phyloP scores from a whole-genome alignment of 2,329 filamentous ascomycete species.

The Scopulariopsis brevicaulis region DNA sequence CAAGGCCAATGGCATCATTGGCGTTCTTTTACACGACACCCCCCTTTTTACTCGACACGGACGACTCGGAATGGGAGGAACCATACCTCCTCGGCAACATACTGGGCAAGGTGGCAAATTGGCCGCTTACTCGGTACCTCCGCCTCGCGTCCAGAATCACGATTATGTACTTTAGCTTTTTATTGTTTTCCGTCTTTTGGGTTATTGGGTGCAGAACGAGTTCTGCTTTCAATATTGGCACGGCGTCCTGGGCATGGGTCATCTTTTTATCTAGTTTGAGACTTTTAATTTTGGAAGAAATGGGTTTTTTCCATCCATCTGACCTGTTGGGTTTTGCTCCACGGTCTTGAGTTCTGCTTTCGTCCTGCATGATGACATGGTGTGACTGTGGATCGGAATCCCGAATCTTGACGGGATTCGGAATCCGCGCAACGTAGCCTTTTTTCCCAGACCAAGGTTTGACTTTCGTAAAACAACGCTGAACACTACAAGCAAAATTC shows the following conservation, averaged over 20 bases:
- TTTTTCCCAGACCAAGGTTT: too few species aligned
- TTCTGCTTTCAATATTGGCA: not conserved
- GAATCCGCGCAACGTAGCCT: too few species aligned
- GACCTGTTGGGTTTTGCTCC: too few species aligned
- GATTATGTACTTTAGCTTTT: not conserved
- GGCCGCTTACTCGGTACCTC: not conserved
- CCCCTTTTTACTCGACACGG: not conserved
- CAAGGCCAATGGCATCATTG: not conserved
- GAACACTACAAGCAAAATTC: too few species aligned
- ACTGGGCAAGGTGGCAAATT: not conserved
- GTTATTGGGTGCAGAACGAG: constrained; percentile 5
- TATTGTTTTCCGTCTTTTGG: constrained; percentile 13
- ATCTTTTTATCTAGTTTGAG: not conserved
- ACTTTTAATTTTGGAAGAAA: not conserved
- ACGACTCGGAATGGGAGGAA: not conserved
- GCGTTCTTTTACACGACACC: not conserved
- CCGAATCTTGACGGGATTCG: too few species aligned
- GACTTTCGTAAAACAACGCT: too few species aligned
- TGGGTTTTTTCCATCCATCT: not conserved
- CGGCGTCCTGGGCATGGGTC: not conserved
- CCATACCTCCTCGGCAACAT: not conserved
- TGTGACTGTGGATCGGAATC: too few species aligned
- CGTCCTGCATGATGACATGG: too few species aligned
- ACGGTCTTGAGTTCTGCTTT: too few species aligned
- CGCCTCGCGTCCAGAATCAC: not conserved